phyloP scores from a whole-genome alignment of 768 basidiomycete species.

The Thelephora ganbajun region DNA sequence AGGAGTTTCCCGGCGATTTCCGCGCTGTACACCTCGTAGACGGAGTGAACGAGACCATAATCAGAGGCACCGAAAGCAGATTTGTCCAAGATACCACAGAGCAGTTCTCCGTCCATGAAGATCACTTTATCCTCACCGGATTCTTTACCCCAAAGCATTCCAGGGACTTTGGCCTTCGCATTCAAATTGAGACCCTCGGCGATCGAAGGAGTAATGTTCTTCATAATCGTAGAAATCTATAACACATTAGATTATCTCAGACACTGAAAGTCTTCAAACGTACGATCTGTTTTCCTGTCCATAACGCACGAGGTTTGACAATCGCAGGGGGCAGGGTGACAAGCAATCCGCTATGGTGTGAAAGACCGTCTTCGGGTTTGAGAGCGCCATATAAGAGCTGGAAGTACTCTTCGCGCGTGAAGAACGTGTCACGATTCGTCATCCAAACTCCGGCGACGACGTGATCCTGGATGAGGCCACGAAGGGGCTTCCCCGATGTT shows the following conservation, averaged over 20 bases:
- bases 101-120: slow-evolving; percentile 85
- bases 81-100: slow-evolving; percentile 93
- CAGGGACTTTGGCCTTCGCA: slow-evolving; percentile 82
- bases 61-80: slow-evolving; percentile 94
- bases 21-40: slow-evolving; percentile 90
- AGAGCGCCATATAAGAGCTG: slow-evolving; percentile 93
- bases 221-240: slow-evolving; percentile 87
- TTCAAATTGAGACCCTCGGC: slow-evolving; percentile 74
- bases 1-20: slow-evolving; percentile 82
- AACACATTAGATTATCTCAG: slow-evolving; percentile 1
- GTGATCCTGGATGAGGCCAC: slow-evolving; percentile 97
- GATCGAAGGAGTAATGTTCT: slow-evolving; percentile 76
- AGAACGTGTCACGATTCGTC: slow-evolving; percentile 91
- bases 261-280: slow-evolving; percentile 14
- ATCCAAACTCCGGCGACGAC: slow-evolving; percentile 99
- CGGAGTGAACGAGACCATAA: slow-evolving; percentile 93
- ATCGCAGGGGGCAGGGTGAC: slow-evolving; percentile 82
- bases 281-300: slow-evolving; percentile 98
- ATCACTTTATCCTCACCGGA: slow-evolving; percentile 74
- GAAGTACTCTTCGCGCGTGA: slow-evolving; percentile 90
- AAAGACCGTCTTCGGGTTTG: slow-evolving; percentile 69
- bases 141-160: slow-evolving; percentile 69
- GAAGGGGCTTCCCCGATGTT: slow-evolving; percentile 93
- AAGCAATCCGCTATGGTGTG: slow-evolving; percentile 42
- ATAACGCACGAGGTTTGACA: slow-evolving; percentile 80